Evolutionary conservation across 768 basidiomycete genomes (phyloP).

Genomic region (Lentinula aciculospora): DNA sequence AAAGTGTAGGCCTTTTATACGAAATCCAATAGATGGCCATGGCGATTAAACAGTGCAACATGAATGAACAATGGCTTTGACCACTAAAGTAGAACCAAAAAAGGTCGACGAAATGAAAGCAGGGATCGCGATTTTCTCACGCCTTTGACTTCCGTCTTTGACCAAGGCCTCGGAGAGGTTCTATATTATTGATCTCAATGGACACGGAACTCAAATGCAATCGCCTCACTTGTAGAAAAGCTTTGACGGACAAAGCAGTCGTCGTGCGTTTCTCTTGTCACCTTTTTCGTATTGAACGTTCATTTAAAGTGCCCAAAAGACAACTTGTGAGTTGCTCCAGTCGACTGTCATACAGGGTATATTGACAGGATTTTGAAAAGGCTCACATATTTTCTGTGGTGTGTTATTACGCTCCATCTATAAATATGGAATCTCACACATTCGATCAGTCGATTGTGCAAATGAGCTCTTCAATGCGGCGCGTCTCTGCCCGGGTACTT

Average conservation of each 20-base stretch:
- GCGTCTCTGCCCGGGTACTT: slow-evolving; percentile 80
- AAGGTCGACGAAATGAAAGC: no score
- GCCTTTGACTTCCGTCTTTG: background rate
- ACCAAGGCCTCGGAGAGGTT: background rate
- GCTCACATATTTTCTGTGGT: slow-evolving; percentile 88
- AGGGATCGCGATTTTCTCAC: background rate
- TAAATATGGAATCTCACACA: background rate
- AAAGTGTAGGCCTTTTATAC: background rate
- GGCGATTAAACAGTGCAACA: background rate
- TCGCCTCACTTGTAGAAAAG: slow-evolving; percentile 65
- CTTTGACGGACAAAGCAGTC: slow-evolving; percentile 73
- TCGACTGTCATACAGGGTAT: background rate
- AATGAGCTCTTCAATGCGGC: slow-evolving; percentile 77
- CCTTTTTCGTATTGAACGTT: slow-evolving; percentile 1
- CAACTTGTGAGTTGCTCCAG: slow-evolving; percentile 40
- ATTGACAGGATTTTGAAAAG: slow-evolving; percentile 28
- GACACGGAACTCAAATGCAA: slow-evolving; percentile 77
- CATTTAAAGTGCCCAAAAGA: slow-evolving; percentile 23
- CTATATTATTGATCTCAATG: slow-evolving; percentile 37
- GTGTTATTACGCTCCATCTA: slow-evolving; percentile 6
- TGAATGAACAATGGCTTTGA: background rate
- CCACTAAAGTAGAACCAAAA: background rate
- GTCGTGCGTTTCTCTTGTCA: slow-evolving; percentile 50
- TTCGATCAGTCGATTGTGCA: slow-evolving; percentile 73
- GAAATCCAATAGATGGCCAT: background rate